Conservation (phyloP, 2,329 filamentous ascomycete species). For the Onygenales sp. region DNA sequence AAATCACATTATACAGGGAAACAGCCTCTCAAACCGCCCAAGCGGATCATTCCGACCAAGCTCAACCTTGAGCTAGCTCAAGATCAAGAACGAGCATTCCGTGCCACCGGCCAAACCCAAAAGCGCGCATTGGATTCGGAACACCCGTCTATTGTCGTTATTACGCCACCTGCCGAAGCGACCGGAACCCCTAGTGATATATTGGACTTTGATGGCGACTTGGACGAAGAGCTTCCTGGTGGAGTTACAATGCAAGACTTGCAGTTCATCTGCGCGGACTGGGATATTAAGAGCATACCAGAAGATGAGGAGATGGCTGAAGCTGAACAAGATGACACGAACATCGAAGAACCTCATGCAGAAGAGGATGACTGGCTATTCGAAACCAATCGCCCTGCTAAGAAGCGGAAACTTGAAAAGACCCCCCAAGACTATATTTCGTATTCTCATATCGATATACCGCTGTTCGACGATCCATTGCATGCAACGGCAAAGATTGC, state of each 20-base stretch:
- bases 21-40: constrained; percentile 67
- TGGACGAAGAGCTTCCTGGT: constrained; percentile 52
- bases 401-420: constrained; percentile 54
- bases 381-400: constrained; percentile 44
- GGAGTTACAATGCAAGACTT: constrained; percentile 73
- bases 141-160: constrained; percentile 46
- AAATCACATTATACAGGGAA: constrained; percentile 71
- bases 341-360: constrained; percentile 39
- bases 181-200: constrained; percentile 41
- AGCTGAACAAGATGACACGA: constrained; percentile 14
- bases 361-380: constrained; percentile 47
- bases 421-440: constrained; percentile 37
- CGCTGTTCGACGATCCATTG: constrained; percentile 73
- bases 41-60: constrained; percentile 76
- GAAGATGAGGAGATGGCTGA: constrained; percentile 21
- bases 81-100: constrained; percentile 81
- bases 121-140: constrained; percentile 43
- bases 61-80: constrained; percentile 74
- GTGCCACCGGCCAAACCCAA: constrained; percentile 55
- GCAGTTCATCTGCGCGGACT: constrained; percentile 77
- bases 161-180: constrained; percentile 36
- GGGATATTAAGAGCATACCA: constrained; percentile 56
- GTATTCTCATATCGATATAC: constrained; percentile 52
- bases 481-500: constrained; percentile 61
- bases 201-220: constrained; percentile 41